A percentile compares a stretch with the other conserved stretches of the same genome.
These are phyloP conservation scores for Cladobotryum mycophilum DNA, from an alignment of 2,329 filamentous ascomycete species.

Conservation along the genomic window DNA sequence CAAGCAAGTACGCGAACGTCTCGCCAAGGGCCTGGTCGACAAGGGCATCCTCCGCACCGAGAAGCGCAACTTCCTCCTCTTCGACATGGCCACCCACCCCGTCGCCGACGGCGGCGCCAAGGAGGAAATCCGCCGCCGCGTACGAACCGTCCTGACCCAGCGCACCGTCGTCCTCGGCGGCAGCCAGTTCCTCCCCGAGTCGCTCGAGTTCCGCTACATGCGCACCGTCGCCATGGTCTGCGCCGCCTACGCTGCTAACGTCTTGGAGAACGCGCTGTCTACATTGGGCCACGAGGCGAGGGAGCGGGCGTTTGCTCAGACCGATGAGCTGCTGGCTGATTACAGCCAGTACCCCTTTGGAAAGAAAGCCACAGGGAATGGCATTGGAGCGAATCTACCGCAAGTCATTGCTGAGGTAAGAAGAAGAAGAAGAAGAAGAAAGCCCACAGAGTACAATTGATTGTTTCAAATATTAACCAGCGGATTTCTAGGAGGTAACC, in stretches of 20 bases:
- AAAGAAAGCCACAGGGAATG: slow-evolving; percentile 69
- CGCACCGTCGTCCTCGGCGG: slow-evolving; percentile 84
- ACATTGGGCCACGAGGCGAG: slow-evolving; percentile 90
- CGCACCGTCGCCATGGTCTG: slow-evolving; percentile 95
- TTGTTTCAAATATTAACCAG: slow-evolving; percentile 13
- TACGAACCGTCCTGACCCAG: slow-evolving; percentile 87
- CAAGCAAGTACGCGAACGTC: slow-evolving; percentile 95
- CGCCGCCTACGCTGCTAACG: slow-evolving; percentile 95
- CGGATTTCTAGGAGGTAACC: slow-evolving; percentile 59
- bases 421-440: slow-evolving; percentile 2
- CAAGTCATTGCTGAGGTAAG: slow-evolving; percentile 73
- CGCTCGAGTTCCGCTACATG: slow-evolving; percentile 87
- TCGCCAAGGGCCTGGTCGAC: slow-evolving; percentile 95
- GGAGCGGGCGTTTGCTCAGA: slow-evolving; percentile 92
- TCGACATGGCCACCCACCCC: slow-evolving; percentile 99
- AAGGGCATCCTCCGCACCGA: slow-evolving; percentile 98
- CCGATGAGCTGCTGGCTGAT: slow-evolving; percentile 89
- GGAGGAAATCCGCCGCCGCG: slow-evolving; percentile 90
- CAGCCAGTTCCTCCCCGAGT: slow-evolving; percentile 87
- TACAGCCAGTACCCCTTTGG: slow-evolving; percentile 98
- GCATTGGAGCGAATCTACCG: slow-evolving; percentile 87
- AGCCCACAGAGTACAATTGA: neutral
- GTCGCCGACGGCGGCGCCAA: slow-evolving; percentile 95
- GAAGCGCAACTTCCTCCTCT: slow-evolving; percentile 98
- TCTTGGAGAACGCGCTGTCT: slow-evolving; percentile 93